A percentile compares a stretch with the other conserved stretches of the same genome.
phyloP scores from a whole-genome alignment of 164 flowering plant species.

The Sedum album region DNA sequence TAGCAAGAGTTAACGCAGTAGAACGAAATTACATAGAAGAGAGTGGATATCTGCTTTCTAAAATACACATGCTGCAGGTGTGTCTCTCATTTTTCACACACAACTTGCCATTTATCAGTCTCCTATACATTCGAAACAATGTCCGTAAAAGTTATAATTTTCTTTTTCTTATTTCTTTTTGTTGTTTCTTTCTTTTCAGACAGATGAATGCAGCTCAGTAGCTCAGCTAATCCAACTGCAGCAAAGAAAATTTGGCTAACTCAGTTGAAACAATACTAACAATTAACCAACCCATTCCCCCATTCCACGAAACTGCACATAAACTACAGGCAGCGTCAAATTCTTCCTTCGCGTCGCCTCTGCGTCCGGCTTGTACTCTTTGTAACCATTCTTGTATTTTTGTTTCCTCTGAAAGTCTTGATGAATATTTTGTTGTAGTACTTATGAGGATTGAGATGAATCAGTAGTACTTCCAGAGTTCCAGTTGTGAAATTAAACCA shows the following conservation, averaged over 20 bases:
- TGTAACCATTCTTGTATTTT: slow-evolving; percentile 2
- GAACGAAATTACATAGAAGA: slow-evolving; percentile 56
- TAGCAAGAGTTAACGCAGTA: slow-evolving; percentile 42
- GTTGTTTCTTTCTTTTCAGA: slow-evolving; percentile 24
- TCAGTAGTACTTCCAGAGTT: too few relatives aligned
- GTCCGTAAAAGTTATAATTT: too few relatives aligned
- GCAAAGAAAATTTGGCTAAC: slow-evolving; percentile 1
- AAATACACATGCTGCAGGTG: slow-evolving; percentile 47
- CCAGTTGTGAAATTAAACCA: too few relatives aligned
- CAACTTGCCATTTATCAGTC: too few relatives aligned
- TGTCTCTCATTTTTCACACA: neutral
- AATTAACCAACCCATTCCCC: neutral
- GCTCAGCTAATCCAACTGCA: slow-evolving; percentile 42
- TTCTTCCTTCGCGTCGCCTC: neutral
- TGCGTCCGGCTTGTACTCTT: neutral
- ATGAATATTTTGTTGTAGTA: too few relatives aligned
- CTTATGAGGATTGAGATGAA: too few relatives aligned
- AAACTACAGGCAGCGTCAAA: neutral
- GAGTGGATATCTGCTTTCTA: slow-evolving; percentile 49
- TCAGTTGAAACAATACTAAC: neutral
- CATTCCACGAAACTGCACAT: neutral
- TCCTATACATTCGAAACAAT: too few relatives aligned
- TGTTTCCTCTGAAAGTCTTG: too few relatives aligned
- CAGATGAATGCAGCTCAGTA: slow-evolving; percentile 61
- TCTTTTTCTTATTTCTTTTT: too few relatives aligned